Evolutionary conservation across 768 basidiomycete genomes (phyloP), one percentile per base, ranked within the genome.

Genomic region (Austroboletus festivus): DNA sequence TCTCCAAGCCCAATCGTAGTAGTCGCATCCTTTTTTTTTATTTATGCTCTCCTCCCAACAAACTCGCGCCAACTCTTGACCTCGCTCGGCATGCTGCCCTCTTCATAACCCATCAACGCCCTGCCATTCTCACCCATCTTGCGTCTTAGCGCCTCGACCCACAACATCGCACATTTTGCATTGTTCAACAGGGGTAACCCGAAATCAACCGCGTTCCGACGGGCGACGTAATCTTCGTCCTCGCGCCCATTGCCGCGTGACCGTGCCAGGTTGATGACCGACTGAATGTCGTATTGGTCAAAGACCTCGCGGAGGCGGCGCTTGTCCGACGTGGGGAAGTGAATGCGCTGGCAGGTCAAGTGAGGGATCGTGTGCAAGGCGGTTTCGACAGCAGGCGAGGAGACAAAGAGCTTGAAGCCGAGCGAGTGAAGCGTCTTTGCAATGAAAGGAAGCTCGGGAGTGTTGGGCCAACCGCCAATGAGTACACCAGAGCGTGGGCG

Each of bases 321-420:
- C 77, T 99, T 98, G 71, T 99, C 96, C 54, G 89, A 85, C 42
- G 87, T 88, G 5, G 96, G 96, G 85, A 99, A 95, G 72, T 93
- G 82, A 61, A 99, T 97, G 50, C 86, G 85, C 74, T 92, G 88
- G 46, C 83, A 89, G 12, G 72, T 69, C 19, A 96, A 80, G 62
- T 93, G 85, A 7, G 85, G 83, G 42, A 93, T 75, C 50, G 71
- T 68, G 63, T 91, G 92, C 70, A 97, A 70, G 73, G 81, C 85
- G 39, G 86, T 77, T 64, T 95, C 93, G 23, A 96, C 84, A 28
- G 71, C 73, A 3, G 78, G 74, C 3, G 87, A 90, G 13, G 92
- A 87, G 67, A 89, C 93, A 74, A 88, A 97, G 40, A 99, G 79
- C 69, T 93, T 93, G 83, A 97, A 99, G 38, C 96, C 95, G 50